Conservation (phyloP, 345 rosid genomes). For the Hypericum perforatum region DNA sequence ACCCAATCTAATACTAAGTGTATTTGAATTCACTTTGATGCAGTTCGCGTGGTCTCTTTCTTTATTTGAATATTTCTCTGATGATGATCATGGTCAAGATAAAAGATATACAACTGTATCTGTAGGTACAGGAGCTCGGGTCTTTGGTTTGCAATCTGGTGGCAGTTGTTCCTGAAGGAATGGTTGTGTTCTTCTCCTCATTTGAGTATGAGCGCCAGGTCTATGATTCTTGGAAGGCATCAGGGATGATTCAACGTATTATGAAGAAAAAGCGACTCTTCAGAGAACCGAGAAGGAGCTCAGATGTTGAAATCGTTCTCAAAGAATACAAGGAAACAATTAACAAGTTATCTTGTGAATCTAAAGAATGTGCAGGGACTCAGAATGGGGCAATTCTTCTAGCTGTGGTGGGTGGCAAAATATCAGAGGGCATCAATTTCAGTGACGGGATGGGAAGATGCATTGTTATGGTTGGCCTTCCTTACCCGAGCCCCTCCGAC, state of each 20-base stretch:
- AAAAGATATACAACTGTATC: slow-evolving; percentile 11
- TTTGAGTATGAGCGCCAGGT: slow-evolving; percentile 77
- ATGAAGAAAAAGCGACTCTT: slow-evolving; percentile 62
- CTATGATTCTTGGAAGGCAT: slow-evolving; percentile 62
- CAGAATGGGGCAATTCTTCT: slow-evolving; percentile 70
- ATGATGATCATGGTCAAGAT: slow-evolving; percentile 5
- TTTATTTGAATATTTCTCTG: neutral
- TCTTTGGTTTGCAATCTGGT: slow-evolving; percentile 74
- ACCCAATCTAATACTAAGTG: neutral
- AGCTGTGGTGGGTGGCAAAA: slow-evolving; percentile 94
- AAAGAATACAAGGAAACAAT: slow-evolving; percentile 71
- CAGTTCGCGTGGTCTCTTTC: too few species aligned
- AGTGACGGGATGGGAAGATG: slow-evolving; percentile 95
- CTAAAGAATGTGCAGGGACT: slow-evolving; percentile 21
- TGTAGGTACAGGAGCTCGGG: slow-evolving; percentile 81
- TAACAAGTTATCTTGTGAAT: slow-evolving; percentile 15
- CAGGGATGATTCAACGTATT: slow-evolving; percentile 71
- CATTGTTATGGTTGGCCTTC: slow-evolving; percentile 93
- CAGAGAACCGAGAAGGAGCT: slow-evolving; percentile 75
- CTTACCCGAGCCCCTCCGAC: slow-evolving; percentile 79
- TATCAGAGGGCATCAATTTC: slow-evolving; percentile 97
- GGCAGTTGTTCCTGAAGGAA: slow-evolving; percentile 75
- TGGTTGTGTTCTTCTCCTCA: slow-evolving; percentile 88
- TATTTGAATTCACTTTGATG: too few species aligned
- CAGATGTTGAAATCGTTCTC: slow-evolving; percentile 63